Evolutionary conservation across 495 filamentous ascomycete species (phyloP).

Genomic region (Astrothelium subdiscretum): DNA sequence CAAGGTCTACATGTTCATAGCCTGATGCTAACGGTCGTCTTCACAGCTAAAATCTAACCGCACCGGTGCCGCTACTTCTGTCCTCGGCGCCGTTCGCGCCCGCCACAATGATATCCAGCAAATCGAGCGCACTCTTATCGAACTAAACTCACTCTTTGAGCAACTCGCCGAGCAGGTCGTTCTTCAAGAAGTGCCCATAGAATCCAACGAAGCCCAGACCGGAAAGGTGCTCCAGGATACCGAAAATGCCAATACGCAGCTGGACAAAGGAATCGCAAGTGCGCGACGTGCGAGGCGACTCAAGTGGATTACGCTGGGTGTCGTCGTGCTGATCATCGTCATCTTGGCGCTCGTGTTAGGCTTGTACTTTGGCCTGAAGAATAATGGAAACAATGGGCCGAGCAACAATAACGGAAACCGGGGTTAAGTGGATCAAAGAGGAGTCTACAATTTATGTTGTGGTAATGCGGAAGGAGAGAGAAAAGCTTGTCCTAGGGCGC

Average conservation of each 20-base stretch:
- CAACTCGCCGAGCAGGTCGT: slow-evolving; percentile 55
- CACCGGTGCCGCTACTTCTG: slow-evolving; percentile 47
- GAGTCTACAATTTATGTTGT: background rate
- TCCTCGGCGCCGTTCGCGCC: slow-evolving; percentile 61
- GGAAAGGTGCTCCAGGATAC: slow-evolving; percentile 46
- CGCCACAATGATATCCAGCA: slow-evolving; percentile 64
- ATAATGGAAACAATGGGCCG: background rate
- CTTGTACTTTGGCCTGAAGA: slow-evolving; percentile 29
- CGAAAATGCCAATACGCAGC: slow-evolving; percentile 45
- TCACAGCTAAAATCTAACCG: slow-evolving; percentile 57
- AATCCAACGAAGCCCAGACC: slow-evolving; percentile 43
- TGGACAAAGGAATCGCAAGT: slow-evolving; percentile 47
- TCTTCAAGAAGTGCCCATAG: slow-evolving; percentile 46
- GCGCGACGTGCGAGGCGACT: slow-evolving; percentile 47
- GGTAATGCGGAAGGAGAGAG: background rate
- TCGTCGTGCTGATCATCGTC: slow-evolving; percentile 38
- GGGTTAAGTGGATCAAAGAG: background rate
- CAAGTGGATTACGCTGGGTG: slow-evolving; percentile 60
- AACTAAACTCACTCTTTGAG: slow-evolving; percentile 54
- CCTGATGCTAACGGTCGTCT: slow-evolving; percentile 8
- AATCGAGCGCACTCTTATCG: slow-evolving; percentile 55
- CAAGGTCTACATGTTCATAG: background rate
- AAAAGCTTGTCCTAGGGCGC: background rate
- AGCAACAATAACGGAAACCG: slow-evolving; percentile 2
- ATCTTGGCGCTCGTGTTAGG: slow-evolving; percentile 33